A percentile compares a stretch with the other conserved stretches of the same genome.
Conservation (phyloP, 441 rosid genomes). For the Euphorbia corollata region DNA sequence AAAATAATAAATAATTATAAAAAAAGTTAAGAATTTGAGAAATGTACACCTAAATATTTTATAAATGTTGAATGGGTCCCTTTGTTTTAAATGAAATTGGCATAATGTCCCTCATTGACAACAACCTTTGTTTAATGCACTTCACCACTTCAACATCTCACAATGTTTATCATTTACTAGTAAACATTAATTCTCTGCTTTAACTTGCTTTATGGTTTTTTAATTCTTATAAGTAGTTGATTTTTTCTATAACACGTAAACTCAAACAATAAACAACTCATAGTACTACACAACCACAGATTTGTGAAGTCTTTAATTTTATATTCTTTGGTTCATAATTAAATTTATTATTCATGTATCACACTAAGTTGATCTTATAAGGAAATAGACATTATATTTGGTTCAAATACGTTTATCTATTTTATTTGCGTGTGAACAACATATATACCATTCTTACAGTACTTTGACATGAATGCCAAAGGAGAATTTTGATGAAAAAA, state of each 20-base stretch:
- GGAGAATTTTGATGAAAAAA: too few relatives aligned
- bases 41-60: neutral
- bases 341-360: too few relatives aligned
- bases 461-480: too few relatives aligned
- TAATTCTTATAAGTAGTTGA: slow-evolving; percentile 8
- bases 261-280: neutral
- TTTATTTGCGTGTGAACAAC: too few relatives aligned
- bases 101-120: slow-evolving; percentile 8
- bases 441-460: too few relatives aligned
- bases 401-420: too few relatives aligned
- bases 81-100: neutral
- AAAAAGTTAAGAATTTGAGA: neutral
- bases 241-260: slow-evolving; percentile 19
- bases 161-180: neutral
- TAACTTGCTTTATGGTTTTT: neutral
- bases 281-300: too few relatives aligned
- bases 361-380: too few relatives aligned
- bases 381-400: too few relatives aligned
- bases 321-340: neutral
- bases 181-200: neutral
- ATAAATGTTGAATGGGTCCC: slow-evolving; percentile 18
- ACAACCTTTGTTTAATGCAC: slow-evolving; percentile 21
- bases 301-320: too few relatives aligned
- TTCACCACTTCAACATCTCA: slow-evolving; percentile 17
- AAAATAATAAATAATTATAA: too few relatives aligned